These are phyloP conservation scores for Suillus spraguei DNA, from an alignment of 768 basidiomycete genomes.

Conservation along the genomic window DNA sequence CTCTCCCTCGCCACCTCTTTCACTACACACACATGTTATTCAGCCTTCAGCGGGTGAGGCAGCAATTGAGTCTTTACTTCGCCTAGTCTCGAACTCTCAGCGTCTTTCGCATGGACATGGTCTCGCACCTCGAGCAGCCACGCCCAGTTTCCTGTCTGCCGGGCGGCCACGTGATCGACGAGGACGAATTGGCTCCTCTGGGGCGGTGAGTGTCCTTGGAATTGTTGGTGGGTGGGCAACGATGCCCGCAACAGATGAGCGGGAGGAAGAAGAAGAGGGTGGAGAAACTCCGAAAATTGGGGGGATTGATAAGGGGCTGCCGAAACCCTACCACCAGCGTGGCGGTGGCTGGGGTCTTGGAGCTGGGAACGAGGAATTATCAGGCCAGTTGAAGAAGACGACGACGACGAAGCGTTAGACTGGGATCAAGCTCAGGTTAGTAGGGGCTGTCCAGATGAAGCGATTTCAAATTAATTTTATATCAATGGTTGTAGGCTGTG, in stretches of 20 bases:
- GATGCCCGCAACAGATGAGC: constrained; percentile 35
- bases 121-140: constrained; percentile 29
- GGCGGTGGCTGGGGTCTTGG: constrained; percentile 81
- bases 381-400: constrained; percentile 56
- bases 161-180: constrained; percentile 77
- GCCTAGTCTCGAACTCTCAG: constrained; percentile 57
- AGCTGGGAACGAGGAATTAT: constrained; percentile 52
- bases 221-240: constrained; percentile 28
- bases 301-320: constrained; percentile 40
- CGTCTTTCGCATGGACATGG: constrained; percentile 30
- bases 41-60: constrained; percentile 66
- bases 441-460: neutral
- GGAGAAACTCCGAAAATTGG: constrained; percentile 58
- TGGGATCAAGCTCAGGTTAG: constrained; percentile 73
- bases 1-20: constrained; percentile 60
- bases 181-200: constrained; percentile 63
- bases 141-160: constrained; percentile 73
- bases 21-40: constrained; percentile 50
- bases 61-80: constrained; percentile 68
- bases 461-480: neutral
- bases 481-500: constrained; percentile 40
- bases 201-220: constrained; percentile 32
- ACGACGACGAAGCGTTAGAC: constrained; percentile 64
- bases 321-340: constrained; percentile 28
- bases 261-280: constrained; percentile 47